These are phyloP conservation scores for Solanum hybrid DNA, from an alignment of 305 asterid genomes.

Conservation along the genomic window DNA sequence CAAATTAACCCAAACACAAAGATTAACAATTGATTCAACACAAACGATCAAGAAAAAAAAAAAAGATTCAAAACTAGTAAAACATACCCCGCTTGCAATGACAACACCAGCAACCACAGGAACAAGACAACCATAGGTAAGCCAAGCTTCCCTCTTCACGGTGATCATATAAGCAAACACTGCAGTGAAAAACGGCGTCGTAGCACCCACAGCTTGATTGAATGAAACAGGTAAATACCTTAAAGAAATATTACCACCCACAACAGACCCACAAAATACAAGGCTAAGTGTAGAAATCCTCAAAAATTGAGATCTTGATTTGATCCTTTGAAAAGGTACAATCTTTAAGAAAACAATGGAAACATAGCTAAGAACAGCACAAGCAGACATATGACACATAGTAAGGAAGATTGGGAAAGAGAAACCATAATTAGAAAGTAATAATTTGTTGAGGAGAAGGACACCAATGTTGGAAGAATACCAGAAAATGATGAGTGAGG, in stretches of 20 bases:
- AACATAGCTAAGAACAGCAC: slow-evolving; percentile 84
- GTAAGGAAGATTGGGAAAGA: slow-evolving; percentile 86
- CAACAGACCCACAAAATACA: slow-evolving; percentile 91
- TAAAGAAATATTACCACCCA: slow-evolving; percentile 88
- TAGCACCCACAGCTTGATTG: slow-evolving; percentile 97
- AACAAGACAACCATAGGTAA: slow-evolving; percentile 73
- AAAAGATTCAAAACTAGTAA: not conserved
- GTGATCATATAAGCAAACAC: slow-evolving; percentile 81
- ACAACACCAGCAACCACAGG: slow-evolving; percentile 96
- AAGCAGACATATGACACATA: slow-evolving; percentile 99
- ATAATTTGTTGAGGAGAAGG: slow-evolving; percentile 79
- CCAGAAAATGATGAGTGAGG: slow-evolving; percentile 57
- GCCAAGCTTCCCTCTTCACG: slow-evolving; percentile 75
- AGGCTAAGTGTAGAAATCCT: slow-evolving; percentile 73
- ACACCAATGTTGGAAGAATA: slow-evolving; percentile 87
- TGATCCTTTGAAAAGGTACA: slow-evolving; percentile 77
- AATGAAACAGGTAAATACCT: slow-evolving; percentile 76
- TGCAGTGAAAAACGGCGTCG: slow-evolving; percentile 96
- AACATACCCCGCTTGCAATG: slow-evolving; percentile 91
- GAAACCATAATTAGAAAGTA: slow-evolving; percentile 85
- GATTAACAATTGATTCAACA: not conserved
- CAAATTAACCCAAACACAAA: not conserved
- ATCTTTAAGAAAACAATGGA: slow-evolving; percentile 69
- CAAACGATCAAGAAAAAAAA: not conserved
- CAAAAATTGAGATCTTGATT: slow-evolving; percentile 72